Base-by-base conservation (phyloP, 2,329 filamentous ascomycete species). In the Chaetomiaceae sp. region DNA sequence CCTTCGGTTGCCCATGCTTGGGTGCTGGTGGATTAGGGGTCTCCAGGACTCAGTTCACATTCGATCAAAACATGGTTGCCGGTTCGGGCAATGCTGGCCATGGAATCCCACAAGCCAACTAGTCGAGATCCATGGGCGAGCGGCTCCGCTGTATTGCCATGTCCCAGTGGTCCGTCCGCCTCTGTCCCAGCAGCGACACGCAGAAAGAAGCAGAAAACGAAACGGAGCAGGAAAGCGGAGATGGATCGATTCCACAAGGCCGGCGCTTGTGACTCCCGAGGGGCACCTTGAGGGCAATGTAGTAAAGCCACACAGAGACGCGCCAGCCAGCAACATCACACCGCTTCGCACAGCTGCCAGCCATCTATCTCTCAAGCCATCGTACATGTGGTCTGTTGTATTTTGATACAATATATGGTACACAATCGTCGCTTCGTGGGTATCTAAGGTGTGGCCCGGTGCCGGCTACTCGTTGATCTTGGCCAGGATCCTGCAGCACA, bases 381-480 rank as follows among this genome's bases (percentile, higher is more conserved):
- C 33, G 43, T 53, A 55, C 50, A 56, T 33, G 33, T 20, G 29
- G 29, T 11, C 20, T 26, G 38, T 45, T 50, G 38, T 46, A 45
- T 56, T 56, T 58, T 62, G 52, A 53, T 62, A 63, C 58, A 63
- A 52, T 49, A 56, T 60, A 58, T 62, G 43, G 52, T 54, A 50
- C 50, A 52, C 44, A 37, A 38, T 56, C 43, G 39, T 56, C 39
- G 33, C 48, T 40, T 53, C 47, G 52, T 54, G 57, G 56, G 57
- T 59, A 58, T 57, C 57, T 45, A 22, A 37, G 47, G 38, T 50
- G 42, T 40, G 46, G 42, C 52, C 45, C 58, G 46, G 56, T 37
- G 26, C 24, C 24, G 58, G 48, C 62, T 76, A 75, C 79, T 97
- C 91, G 73, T 88, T 95, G 80, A 98, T 95, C 85, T 97, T 98